phyloP scores from a whole-genome alignment of 2,329 filamentous ascomycete species.

The Thelonectria discophora region DNA sequence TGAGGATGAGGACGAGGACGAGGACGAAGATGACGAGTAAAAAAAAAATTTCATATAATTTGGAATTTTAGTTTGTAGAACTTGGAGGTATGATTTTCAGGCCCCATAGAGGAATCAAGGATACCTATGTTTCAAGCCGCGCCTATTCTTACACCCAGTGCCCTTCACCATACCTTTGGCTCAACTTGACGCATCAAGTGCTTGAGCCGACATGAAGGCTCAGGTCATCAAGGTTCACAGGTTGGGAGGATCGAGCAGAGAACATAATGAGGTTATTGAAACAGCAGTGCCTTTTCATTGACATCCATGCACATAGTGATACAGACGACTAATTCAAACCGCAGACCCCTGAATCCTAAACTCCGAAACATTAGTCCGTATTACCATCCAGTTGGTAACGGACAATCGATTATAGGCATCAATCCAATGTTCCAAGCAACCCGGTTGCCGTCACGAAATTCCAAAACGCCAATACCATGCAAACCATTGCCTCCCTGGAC shows the following conservation, averaged over 20 bases:
- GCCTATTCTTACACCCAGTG: no score
- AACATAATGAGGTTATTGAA: conserved; percentile 20
- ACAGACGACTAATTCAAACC: conserved; percentile 32
- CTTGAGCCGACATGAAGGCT: no score
- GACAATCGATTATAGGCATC: conserved; percentile 16
- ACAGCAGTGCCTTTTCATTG: conserved; percentile 35
- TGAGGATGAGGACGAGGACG: conserved; percentile 42
- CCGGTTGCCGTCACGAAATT: conserved; percentile 20
- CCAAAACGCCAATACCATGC: conserved; percentile 38
- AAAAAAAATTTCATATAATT: conserved; percentile 33
- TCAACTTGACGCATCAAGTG: no score
- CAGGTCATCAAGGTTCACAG: background rate
- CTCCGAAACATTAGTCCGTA: conserved; percentile 37
- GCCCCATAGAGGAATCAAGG: conserved; percentile 41
- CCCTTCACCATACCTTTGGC: no score
- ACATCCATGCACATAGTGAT: conserved; percentile 33
- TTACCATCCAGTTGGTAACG: conserved; percentile 35
- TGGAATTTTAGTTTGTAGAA: conserved; percentile 35
- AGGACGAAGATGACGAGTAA: conserved; percentile 42
- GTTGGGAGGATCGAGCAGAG: background rate
- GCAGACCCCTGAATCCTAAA: conserved; percentile 31
- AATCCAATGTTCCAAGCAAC: conserved; percentile 28
- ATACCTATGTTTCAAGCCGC: conserved; percentile 36
- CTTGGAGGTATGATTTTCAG: conserved; percentile 29
- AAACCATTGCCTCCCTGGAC: conserved; percentile 24